Evolutionary conservation across 1,284 basidiomycete genomes (phyloP).

Genomic region (Taiwanofungus camphoratus): DNA sequence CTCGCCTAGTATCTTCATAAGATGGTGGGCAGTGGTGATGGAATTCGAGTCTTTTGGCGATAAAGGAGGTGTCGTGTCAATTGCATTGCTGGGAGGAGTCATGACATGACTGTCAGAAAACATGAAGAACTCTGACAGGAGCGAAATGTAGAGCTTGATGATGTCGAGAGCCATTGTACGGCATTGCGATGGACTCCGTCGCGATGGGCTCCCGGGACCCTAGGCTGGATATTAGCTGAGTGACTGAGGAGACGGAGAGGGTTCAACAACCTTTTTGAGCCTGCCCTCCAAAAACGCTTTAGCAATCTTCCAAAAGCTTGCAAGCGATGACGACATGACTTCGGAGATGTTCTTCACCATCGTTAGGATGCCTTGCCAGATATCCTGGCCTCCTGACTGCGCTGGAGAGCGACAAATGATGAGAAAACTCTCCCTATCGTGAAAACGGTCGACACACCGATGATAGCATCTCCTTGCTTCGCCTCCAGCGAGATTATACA

Average conservation of each 20-base stretch:
- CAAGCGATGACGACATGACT: slow-evolving; percentile 65
- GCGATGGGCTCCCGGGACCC: slow-evolving; percentile 27
- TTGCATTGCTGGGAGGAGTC: slow-evolving; percentile 33
- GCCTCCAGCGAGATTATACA: slow-evolving; percentile 55
- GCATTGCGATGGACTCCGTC: slow-evolving; percentile 80
- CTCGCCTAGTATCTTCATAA: slow-evolving; percentile 77
- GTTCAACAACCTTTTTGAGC: slow-evolving; percentile 66
- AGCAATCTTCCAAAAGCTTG: slow-evolving; percentile 92
- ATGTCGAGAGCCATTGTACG: slow-evolving; percentile 90
- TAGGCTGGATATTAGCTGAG: slow-evolving; percentile 3
- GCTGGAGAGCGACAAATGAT: slow-evolving; percentile 17
- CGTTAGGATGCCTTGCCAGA: slow-evolving; percentile 79
- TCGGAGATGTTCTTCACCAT: slow-evolving; percentile 71
- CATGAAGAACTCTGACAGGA: slow-evolving; percentile 86
- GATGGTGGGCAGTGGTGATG: slow-evolving; percentile 78
- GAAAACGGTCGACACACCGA: slow-evolving; percentile 44
- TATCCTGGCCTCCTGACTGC: slow-evolving; percentile 51
- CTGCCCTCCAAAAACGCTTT: slow-evolving; percentile 89
- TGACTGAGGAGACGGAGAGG: background rate
- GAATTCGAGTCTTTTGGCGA: slow-evolving; percentile 78
- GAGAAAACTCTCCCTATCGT: background rate
- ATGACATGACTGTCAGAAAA: slow-evolving; percentile 74
- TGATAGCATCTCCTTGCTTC: slow-evolving; percentile 55
- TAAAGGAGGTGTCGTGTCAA: slow-evolving; percentile 43
- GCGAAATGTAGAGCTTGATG: slow-evolving; percentile 81